Evolutionary conservation across 2,329 filamentous ascomycete species (phyloP), one percentile per base, ranked within the genome.

Genomic region (Plectosphaerella sp.): DNA sequence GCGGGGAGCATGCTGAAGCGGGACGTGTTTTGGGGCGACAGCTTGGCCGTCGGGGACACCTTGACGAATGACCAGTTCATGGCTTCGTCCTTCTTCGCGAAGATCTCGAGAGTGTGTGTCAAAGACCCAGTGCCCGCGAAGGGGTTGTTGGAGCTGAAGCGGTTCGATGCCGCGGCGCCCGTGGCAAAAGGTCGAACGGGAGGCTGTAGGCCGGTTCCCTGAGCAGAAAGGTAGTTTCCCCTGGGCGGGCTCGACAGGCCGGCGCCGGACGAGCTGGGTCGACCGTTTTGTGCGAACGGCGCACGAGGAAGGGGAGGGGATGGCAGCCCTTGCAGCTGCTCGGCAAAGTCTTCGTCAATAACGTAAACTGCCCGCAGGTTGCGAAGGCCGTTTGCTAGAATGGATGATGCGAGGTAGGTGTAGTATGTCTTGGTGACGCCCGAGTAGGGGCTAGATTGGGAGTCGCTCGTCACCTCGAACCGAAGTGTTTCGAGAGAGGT

Each of bases 331-430:
- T 91, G 78, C 6, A 97, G 81, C 11, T 86, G 79, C 59, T 96
- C 90, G 2, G 91, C 86, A 65, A 97, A 96, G 48, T 82, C 78
- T 24, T 87, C 82, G 62, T 97, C 91, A 48, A 90, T 87, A 16
- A 97, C 93, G 65, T 95, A 97, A 8, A 97, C 80, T 20, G 86
- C 82, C 36, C 79, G 79, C 9, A 97, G 77, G 36, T 79, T 81
- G 1, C 91, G 91, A 8, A 97, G 78, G 8, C 83, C 81, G 56
- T 87, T 87, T 15, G 84, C 80, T 54, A 94, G 82, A 33, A 97
- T 81, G 0, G 90, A 96, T n/a, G 82, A 82, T 24, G 90, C 86
- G 18, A 97, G 82, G 68, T 96, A 96, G 55, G 83, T 82, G 69
- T 97, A 96, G 72, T 96, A 95, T 16, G 79, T 79, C 10, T 74